Conservation (phyloP, 1,284 basidiomycete species). For the Rhodotorula sp. region DNA sequence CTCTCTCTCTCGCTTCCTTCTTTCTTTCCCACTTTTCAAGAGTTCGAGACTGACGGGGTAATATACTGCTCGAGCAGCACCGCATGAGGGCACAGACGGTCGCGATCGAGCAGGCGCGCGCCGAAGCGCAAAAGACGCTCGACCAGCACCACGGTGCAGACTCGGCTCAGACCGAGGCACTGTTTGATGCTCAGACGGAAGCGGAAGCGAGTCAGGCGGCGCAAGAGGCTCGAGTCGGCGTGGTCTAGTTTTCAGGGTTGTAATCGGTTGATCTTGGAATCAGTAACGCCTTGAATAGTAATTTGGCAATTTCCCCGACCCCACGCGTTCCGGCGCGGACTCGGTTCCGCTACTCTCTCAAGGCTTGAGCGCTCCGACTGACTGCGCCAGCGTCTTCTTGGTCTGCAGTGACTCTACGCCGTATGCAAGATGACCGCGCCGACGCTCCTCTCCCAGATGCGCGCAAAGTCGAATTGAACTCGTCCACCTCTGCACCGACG, state of each 20-base stretch:
- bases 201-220: constrained; percentile 14
- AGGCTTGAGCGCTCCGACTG: neutral
- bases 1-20: neutral
- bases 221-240: constrained; percentile 25
- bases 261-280: neutral
- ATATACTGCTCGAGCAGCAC: constrained; percentile 42
- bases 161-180: neutral
- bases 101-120: constrained; percentile 30
- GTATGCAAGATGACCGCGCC: constrained; percentile 19
- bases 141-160: constrained; percentile 8
- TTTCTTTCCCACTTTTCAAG: no score
- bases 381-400: no score
- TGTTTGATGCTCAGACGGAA: constrained; percentile 6
- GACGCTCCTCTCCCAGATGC: constrained; percentile 6
- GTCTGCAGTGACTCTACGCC: neutral
- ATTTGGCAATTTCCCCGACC: neutral
- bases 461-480: constrained; percentile 8
- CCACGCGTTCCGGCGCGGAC: neutral
- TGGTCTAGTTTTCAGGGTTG: constrained; percentile 6
- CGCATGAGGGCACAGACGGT: constrained; percentile 67
- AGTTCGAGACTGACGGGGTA: no score
- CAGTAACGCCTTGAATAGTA: neutral
- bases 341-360: neutral
- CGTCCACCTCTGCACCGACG: neutral
- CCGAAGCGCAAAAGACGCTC: constrained; percentile 23